These are phyloP conservation scores for Lipomyces orientalis DNA, from an alignment of 805 yeast genomes.

Conservation along the genomic window DNA sequence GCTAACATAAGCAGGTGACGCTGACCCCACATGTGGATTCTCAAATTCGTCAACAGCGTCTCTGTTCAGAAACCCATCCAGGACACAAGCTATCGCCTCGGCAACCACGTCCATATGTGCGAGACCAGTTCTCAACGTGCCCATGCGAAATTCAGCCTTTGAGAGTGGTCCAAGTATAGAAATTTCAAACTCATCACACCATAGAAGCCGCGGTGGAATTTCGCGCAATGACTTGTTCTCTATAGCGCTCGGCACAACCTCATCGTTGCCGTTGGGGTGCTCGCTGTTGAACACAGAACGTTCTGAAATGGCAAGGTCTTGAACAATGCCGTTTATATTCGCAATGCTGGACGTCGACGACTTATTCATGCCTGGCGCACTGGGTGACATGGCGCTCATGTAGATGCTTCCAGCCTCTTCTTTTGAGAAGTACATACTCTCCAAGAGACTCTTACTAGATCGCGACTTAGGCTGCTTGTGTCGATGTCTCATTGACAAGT, in stretches of 20 bases:
- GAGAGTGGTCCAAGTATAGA: background rate
- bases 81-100: constrained; percentile 14
- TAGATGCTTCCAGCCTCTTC: constrained; percentile 74
- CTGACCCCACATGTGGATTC: background rate
- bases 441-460: constrained; percentile 39
- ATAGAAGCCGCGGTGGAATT: constrained; percentile 14
- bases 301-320: background rate
- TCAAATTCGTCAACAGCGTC: constrained; percentile 1
- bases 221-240: constrained; percentile 1
- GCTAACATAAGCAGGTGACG: constrained; percentile 17
- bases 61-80: constrained; percentile 22
- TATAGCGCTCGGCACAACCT: background rate
- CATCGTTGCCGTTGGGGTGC: background rate
- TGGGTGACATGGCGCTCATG: constrained; percentile 77
- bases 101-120: constrained; percentile 29
- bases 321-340: background rate
- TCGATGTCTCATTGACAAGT: background rate
- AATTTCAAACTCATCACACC: constrained; percentile 32
- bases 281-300: background rate
- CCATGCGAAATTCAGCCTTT: constrained; percentile 21
- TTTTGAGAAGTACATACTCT: constrained; percentile 68
- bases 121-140: constrained; percentile 21
- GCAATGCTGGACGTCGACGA: background rate
- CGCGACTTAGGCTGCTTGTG: background rate
- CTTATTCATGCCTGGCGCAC: background rate